A percentile compares a stretch with the other conserved stretches of the same genome.
Conservation (phyloP, 129 eudicot genomes). For the Daucus carota region DNA sequence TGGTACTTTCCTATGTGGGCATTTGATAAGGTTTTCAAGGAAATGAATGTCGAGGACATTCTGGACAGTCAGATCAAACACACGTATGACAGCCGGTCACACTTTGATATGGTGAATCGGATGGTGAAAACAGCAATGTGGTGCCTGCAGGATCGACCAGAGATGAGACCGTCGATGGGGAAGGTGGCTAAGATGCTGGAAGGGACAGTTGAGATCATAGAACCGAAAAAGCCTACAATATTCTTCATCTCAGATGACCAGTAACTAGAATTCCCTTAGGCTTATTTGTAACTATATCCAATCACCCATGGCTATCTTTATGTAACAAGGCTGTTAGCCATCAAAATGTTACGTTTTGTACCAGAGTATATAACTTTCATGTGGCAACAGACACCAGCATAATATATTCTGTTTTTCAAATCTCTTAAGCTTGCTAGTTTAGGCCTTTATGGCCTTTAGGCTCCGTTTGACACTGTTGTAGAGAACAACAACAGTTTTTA, state of each 20-base stretch:
- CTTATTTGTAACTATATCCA: not conserved
- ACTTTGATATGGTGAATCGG: slow-evolving; percentile 57
- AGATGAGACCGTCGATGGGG: slow-evolving; percentile 93
- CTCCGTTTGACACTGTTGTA: too few relatives aligned
- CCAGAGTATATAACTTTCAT: not conserved
- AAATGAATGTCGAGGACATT: slow-evolving; percentile 71
- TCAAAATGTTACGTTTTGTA: not conserved
- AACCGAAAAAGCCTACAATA: slow-evolving; percentile 78
- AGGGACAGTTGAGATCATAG: slow-evolving; percentile 85
- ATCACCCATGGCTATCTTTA: not conserved
- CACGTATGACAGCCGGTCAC: slow-evolving; percentile 47
- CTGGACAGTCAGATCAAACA: slow-evolving; percentile 57
- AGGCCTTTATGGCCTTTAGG: too few relatives aligned
- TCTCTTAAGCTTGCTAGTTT: too few relatives aligned
- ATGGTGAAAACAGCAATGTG: slow-evolving; percentile 97
- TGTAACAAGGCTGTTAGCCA: not conserved
- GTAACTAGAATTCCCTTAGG: not conserved
- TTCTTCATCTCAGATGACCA: slow-evolving; percentile 47
- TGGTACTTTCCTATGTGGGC: slow-evolving; percentile 96
- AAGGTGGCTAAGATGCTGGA: slow-evolving; percentile 95
- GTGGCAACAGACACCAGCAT: not conserved
- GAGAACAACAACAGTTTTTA: too few relatives aligned
- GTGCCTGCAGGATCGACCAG: slow-evolving; percentile 92
- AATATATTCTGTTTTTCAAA: too few relatives aligned
- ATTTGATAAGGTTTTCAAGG: slow-evolving; percentile 66